Base-by-base conservation (phyloP, 129 eudicot species). In the Calendula officinalis region DNA sequence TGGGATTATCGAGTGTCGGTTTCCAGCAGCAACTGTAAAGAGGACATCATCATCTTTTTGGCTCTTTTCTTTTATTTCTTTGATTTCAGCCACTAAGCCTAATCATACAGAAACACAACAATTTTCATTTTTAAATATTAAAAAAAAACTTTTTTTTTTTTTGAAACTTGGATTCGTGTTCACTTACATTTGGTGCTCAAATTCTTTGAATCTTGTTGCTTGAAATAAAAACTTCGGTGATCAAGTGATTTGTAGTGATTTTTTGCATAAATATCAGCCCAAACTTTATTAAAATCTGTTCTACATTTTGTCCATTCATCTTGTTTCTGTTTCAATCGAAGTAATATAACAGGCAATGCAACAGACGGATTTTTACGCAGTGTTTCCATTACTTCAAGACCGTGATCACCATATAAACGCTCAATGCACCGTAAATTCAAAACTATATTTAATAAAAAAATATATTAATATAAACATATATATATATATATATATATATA, bases 141-240 rank as follows among this genome's bases (percentile, higher is more conserved):
- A n/a, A n/a, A n/a, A n/a, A n/a, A n/a, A n/a, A n/a, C n/a, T n/a
- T n/a, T n/a, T 74, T 3, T 14, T 86, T 95, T 70, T 90, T 95
- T 22, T 15, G 30, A 22, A 22, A 50, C 9, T 16, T 3, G 37
- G 51, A 12, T 36, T 48, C 13, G 11, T 11, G 33, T 48, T 15
- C 64, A 79, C 95, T 79, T 70, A 92, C 99, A 72, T 80, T 92
- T 92, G 3, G 82, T 60, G 84, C 91, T 81, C 85, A 92, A 78
- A 83, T 83, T 86, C 96, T 92, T 92, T 33, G 99, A 88, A 77
- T 92, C 99, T 81, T 92, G 99, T 72, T 92, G 99, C 86, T 85
- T 92, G 89, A 92, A 92, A 60, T 92, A 92, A 87, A 92, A 92
- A 78, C 99, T 92, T 8, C 99, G 85, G 66, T 92, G 99, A 69